A percentile compares a stretch with the other conserved stretches of the same genome.
Evolutionary conservation across 495 filamentous ascomycete genomes (phyloP).

Genomic region (Lentithecium fluviatile): DNA sequence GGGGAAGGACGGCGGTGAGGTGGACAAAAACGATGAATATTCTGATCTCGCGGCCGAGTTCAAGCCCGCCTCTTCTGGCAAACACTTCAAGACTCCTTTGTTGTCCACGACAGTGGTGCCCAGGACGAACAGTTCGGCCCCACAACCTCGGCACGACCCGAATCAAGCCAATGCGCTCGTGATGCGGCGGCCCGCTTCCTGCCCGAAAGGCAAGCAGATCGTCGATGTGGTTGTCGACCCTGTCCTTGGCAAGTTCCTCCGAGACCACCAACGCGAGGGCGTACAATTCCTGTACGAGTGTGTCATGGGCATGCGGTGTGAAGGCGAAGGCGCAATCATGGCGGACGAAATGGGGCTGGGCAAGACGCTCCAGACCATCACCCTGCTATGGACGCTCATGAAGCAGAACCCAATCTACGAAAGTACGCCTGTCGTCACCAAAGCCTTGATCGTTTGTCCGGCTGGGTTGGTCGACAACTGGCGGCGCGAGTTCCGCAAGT

Average conservation of each 20-base stretch:
- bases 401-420: constrained; percentile 75
- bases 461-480: constrained; percentile 79
- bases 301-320: constrained; percentile 77
- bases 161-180: constrained; percentile 61
- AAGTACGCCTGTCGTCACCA: constrained; percentile 64
- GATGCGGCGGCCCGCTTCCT: constrained; percentile 61
- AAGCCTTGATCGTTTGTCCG: constrained; percentile 78
- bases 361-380: constrained; percentile 78
- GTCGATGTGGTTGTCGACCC: constrained; percentile 84
- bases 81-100: constrained; percentile 61
- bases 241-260: constrained; percentile 61
- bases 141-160: constrained; percentile 68
- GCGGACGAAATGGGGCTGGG: constrained; percentile 84
- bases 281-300: constrained; percentile 80
- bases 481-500: constrained; percentile 76
- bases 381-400: constrained; percentile 74
- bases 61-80: constrained; percentile 9
- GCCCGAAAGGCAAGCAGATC: constrained; percentile 63
- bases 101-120: constrained; percentile 54
- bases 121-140: constrained; percentile 44
- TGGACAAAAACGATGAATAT: not conserved
- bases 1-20: not conserved
- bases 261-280: constrained; percentile 74
- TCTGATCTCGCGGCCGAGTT: not conserved
- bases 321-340: constrained; percentile 72